Evolutionary conservation across 306 rosid species (phyloP), one percentile per base, ranked within the genome.

Genomic region (Prunus persica): DNA sequence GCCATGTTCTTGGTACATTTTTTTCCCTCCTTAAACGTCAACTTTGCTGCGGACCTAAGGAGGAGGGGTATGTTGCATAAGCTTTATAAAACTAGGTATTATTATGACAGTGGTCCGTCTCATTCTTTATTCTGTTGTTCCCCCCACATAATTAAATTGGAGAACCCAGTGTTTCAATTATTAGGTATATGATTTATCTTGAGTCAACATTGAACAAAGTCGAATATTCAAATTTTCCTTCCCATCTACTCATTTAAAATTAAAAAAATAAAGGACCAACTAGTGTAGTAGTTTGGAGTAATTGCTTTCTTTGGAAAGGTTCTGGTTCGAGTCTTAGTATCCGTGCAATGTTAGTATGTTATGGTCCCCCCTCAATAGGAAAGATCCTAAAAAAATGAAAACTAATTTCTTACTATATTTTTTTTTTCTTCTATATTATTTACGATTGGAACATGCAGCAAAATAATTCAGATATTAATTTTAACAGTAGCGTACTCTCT

Each of bases 271-370:
- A 5, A 38, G 0, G 9, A 38, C 0, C 2, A 2, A 7, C 43
- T 7, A 7, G 2, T 38, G 2, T 38, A 7, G 8, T 38, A 7
- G 9, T 38, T 7, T 38, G 0, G 9, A 38, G 43, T 7, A 38
- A 7, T 7, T 38, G 43, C 2, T 38, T 7, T 9, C 9, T 7
- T 38, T 1, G 0, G 43, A 38, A 38, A 38, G 9, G 0, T 38
- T 38, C 0, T 38, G 0, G 9, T 38, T 38, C 9, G 0, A 38
- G 2, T 38, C 0, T 0, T 38, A 1, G 9, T 0, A 38, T 38
- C 2, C 43, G 8, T 7, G 9, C 9, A 38, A 0, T 7, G 41
- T 38, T 7, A 38, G 9, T 38, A 38, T 38, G 43, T 38, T 7
- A 7, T 38, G 9, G 2, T 38, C 43, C 0, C 43, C 43, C 7